phyloP scores from a whole-genome alignment of 495 filamentous ascomycete genomes.

The Penicillium cataractarum region DNA sequence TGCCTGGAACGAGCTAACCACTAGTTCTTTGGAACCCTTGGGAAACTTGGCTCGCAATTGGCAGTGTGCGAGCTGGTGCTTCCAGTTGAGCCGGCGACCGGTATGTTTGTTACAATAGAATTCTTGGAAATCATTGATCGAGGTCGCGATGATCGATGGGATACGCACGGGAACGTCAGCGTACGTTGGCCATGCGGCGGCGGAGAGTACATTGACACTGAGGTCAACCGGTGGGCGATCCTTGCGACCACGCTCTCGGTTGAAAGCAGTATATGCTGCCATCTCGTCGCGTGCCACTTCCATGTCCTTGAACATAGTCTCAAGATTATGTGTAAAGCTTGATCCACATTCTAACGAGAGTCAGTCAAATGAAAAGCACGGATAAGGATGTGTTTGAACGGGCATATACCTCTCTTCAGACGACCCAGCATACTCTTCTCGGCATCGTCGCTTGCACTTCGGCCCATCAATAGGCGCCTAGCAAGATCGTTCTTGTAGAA shows the following conservation, averaged over 20 bases:
- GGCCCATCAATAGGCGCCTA: conserved; percentile 80
- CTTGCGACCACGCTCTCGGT: conserved; percentile 47
- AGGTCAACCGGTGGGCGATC: conserved; percentile 68
- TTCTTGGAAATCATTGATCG: conserved; percentile 72
- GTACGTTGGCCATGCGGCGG: conserved; percentile 90
- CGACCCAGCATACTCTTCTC: conserved; percentile 93
- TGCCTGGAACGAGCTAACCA: conserved; percentile 88
- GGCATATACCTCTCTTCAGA: conserved; percentile 69
- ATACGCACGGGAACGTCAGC: conserved; percentile 77
- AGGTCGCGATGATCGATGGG: conserved; percentile 67
- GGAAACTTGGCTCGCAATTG: conserved; percentile 78
- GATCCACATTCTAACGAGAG: conserved; percentile 75
- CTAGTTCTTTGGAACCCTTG: conserved; percentile 79
- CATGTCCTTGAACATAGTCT: conserved; percentile 99
- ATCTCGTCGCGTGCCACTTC: conserved; percentile 88
- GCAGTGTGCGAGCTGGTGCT: conserved; percentile 86
- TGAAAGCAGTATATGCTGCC: conserved; percentile 66
- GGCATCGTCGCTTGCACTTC: conserved; percentile 91
- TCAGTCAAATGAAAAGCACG: conserved; percentile 12
- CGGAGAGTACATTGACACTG: conserved; percentile 81
- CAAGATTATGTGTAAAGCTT: conserved; percentile 92
- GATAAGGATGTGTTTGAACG: neutral
- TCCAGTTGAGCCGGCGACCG: conserved; percentile 86
- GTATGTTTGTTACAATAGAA: conserved; percentile 88
- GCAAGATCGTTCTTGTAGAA: conserved; percentile 99